Conservation (phyloP, 495 filamentous ascomycete species). For the Aspergillus sparsus region DNA sequence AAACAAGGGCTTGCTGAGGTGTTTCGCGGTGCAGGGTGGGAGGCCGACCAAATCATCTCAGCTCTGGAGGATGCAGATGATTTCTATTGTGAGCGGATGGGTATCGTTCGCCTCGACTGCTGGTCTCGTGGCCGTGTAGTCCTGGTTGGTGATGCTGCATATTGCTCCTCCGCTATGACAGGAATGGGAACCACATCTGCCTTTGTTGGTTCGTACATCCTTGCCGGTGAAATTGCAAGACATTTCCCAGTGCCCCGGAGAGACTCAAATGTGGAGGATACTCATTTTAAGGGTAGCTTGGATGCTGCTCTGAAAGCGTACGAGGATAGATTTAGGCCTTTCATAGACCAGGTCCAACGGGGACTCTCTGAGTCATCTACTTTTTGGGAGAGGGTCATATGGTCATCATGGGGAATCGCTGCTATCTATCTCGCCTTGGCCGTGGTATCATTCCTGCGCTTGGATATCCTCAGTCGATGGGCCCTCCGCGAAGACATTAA, state of each 20-base stretch:
- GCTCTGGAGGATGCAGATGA: slow-evolving; percentile 42
- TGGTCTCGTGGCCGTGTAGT: slow-evolving; percentile 50
- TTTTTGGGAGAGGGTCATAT: too few relatives aligned
- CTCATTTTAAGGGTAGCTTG: neutral
- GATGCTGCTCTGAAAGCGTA: slow-evolving; percentile 18
- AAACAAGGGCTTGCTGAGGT: slow-evolving; percentile 42
- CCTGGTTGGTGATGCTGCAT: slow-evolving; percentile 57
- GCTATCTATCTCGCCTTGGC: neutral
- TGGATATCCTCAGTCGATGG: neutral
- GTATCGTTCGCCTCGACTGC: slow-evolving; percentile 41
- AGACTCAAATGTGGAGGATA: too few relatives aligned
- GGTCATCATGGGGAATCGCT: neutral
- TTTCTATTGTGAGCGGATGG: slow-evolving; percentile 47
- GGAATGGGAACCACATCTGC: slow-evolving; percentile 51
- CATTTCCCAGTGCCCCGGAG: slow-evolving; percentile 23
- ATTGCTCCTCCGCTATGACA: slow-evolving; percentile 47
- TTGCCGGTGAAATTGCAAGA: slow-evolving; percentile 52
- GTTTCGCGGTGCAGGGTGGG: slow-evolving; percentile 49
- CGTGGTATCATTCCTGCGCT: neutral
- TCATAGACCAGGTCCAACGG: slow-evolving; percentile 10
- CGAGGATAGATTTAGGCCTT: slow-evolving; percentile 42
- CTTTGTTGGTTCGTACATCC: slow-evolving; percentile 52
- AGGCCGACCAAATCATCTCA: slow-evolving; percentile 41
- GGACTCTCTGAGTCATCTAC: too few relatives aligned
- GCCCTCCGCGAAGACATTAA: neutral